Conservation (phyloP, 1,139 yeast genomes). For the Pichia sp. region DNA sequence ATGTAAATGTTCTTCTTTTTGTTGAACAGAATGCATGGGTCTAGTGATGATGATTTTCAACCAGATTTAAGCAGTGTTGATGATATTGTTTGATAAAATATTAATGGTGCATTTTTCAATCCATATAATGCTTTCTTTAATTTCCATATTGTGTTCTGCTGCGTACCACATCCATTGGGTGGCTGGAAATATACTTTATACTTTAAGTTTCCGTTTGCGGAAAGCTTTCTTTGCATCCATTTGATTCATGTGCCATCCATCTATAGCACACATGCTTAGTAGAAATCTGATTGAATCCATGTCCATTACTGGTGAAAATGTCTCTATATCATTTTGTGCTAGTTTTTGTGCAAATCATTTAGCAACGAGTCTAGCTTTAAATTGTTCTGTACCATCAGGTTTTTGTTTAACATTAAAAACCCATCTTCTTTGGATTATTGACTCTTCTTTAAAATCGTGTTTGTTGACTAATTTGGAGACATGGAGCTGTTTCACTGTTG, state of each 20-base stretch:
- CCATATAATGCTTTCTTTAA: conserved; percentile 9
- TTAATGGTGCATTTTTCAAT: conserved; percentile 3
- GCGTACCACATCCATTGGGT: neutral
- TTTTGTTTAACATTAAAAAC: conserved; percentile 5
- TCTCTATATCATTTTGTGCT: conserved; percentile 8
- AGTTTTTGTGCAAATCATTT: conserved; percentile 4
- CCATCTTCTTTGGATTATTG: conserved; percentile 5
- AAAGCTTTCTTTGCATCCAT: conserved; percentile 11
- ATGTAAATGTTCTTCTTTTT: neutral
- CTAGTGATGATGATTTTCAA: neutral
- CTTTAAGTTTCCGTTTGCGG: conserved; percentile 8
- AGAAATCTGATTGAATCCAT: conserved; percentile 8
- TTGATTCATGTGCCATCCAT: conserved; percentile 6
- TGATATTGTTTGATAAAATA: conserved; percentile 2
- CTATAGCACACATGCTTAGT: neutral
- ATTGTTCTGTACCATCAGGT: conserved; percentile 1
- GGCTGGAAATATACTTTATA: conserved; percentile 2
- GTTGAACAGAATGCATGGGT: conserved; percentile 2
- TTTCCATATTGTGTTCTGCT: conserved; percentile 3
- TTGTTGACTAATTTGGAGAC: neutral
- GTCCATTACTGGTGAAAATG: conserved; percentile 8
- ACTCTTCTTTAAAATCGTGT: neutral
- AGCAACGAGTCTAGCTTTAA: conserved; percentile 7
- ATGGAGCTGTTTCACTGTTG: neutral
- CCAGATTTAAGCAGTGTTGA: neutral